Evolutionary conservation across 2,329 filamentous ascomycete species (phyloP), one percentile per base, ranked within the genome.

Genomic region (Penicillium sp.): DNA sequence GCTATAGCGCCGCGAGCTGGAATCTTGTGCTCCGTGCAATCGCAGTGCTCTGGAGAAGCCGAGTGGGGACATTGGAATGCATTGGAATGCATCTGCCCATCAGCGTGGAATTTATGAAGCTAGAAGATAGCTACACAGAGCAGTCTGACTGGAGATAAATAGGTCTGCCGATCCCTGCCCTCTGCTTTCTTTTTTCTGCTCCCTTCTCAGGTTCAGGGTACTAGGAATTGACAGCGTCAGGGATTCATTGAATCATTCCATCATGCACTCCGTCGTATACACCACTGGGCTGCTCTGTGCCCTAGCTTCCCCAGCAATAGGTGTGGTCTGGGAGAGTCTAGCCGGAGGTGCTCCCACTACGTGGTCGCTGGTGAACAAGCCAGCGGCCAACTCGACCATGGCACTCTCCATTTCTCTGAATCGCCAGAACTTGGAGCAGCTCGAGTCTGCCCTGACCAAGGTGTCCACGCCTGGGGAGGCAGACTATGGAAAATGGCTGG

Each of bases 401-500:
- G 33, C 43, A 9, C 39, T 56, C 25, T 54, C 50, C 11, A 56
- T 57, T 39, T 55, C 53, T 1, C 33, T 60, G 33, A 47, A 35
- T 7, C 47, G 48, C 33, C 45, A 53, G 47, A 63, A 58, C 43
- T 53, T 64, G 4, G 60, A 66, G 26, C 57, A 60, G 28, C 63
- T 73, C 10, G 63, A 71, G 49, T 56, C 63, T 23, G 58, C 57
- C 19, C 58, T 72, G 28, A 48, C 62, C 16, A 60, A 64, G 4
- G 56, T 73, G 15, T 75, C 73, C 14, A 74, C 72, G 0, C 76
- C 76, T 2, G 65, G 66, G 5, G 61, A 69, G 43, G 47, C 64
- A 3, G 58, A 62, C 11, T 78, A 78, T 47, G 76, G 76, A 17
- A 56, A 74, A 40, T 75, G 77, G 54, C 66, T 75, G 46, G 65